Evolutionary conservation across 148 eudicot species (phyloP), one percentile per base, ranked within the genome.

Genomic region (Selenicereus undatus): DNA sequence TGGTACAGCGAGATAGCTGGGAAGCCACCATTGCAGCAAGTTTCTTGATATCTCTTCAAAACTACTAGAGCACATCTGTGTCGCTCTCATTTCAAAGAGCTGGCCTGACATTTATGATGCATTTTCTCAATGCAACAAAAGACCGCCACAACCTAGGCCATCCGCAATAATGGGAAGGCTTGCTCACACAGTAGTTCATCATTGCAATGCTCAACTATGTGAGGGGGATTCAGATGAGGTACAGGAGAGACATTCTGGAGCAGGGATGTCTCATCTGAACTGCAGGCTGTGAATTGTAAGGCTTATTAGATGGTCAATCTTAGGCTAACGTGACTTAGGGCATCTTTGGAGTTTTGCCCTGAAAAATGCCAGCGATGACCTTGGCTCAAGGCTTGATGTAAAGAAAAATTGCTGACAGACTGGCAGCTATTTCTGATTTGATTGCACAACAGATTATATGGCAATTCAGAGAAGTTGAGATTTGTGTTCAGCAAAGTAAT

Each of bases 111-210:
- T 39, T 39, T 32, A 58, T 74, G 81, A 72, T 52, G 88, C 90
- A 90, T 72, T 52, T 52, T 83, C 88, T 87, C 82, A 68, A 83
- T 85, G 88, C 84, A 66, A 76, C 77, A 69, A 82, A 32, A 78
- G 66, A 26, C 71, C 4, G 62, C 45, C 22, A 39, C 13, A 42
- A 80, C 20, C 42, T 7, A 1, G 51, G 66, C 26, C 24, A 29
- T n/a, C 66, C 14, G 27, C 71, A 27, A 14, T 11, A 39, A 39
- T 4, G 8, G 78, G 75, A 74, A 11, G 52, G 78, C 62, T 51
- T 27, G 30, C 56, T 73, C 50, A 30, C 56, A 18, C 70, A 22
- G 66, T 71, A 22, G 66, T 71, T 35, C 26, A 45, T n/a, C 18
- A 20, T 17, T 36, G 75, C 16, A 68, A 20, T 51, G 54, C 21